Base-by-base conservation (phyloP, 306 rosid genomes). In the Fragaria iinumae region DNA sequence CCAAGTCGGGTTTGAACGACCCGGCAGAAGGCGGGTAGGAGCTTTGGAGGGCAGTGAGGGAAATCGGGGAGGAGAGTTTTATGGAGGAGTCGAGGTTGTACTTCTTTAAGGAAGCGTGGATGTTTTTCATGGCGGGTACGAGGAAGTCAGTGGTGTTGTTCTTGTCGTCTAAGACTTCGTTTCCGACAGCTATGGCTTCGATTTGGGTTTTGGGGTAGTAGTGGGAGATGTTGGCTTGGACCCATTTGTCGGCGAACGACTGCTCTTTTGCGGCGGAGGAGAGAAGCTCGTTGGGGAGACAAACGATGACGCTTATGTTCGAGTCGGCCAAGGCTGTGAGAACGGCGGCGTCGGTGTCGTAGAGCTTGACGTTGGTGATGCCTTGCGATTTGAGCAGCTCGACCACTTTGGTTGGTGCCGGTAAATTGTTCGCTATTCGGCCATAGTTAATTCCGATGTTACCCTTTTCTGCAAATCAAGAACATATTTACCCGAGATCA, bases 1-100 rank as follows among this genome's bases (percentile, higher is more conserved):
- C 23, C 0, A 91, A 49, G 8, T 90, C 91, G 21, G 89, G 11
- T 55, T 89, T 87, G 83, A 94, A 94, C 1, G 97, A 83, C 4
- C 98, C 98, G 80, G 97, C 69, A 0, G 97, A 90, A 1, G 94
- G 66, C 0, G 98, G 98, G 85, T 80, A 93, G 0, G 98, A 93
- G 18, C 72, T 25, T 65, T 84, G 88, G 3, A 93, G 82, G 0
- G 96, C 87, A 21, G 79, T 67, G 73, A 93, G 87, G 1, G 98
- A 96, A 0, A 93, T 48, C 0, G 98, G 98, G 8, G 98, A 86
- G 0, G 97, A 93, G 77, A 93, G 56, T 79, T 90, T 87, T 39
- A 93, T 89, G 17, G 55, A 27, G 71, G 75, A 69, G 29, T 82
- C 69, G 18, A 91, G 87, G 18, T 83, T 86, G 36, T 32, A 20